Evolutionary conservation across 2,329 filamentous ascomycete genomes (phyloP), one percentile per base, ranked within the genome.

Genomic region (Ophiostoma ulmi): DNA sequence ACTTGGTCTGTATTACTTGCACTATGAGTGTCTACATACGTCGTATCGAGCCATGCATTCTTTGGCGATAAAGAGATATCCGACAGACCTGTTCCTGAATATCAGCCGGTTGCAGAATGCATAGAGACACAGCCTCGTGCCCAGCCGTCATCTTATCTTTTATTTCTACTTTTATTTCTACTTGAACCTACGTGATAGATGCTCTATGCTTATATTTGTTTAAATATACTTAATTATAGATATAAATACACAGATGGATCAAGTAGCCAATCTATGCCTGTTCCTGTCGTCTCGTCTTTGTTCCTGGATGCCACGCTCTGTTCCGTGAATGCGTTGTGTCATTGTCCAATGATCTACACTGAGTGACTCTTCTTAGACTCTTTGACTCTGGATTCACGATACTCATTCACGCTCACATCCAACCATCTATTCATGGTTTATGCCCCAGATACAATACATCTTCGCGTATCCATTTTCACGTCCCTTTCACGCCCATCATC

Each of bases 211-310:
- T 31, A 3, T 31, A 31, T 31, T 31, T 31, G 4, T 31, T 31
- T 31, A 4, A 31, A 31, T 31, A n/a, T n/a, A n/a, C n/a, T n/a
- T n/a, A n/a, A n/a, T n/a, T 31, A 26, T 31, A 31, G 2, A 31
- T 31, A 31, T 31, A 31, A 31, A 48, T 31, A 6, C 38, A 67
- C 65, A 67, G 65, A 67, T 67, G 39, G 65, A 67, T 67, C 65
- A 39, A 44, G 65, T 67, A 67, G 41, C 63, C 61, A 36, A 8
- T 38, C 35, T 20, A 38, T 39, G 11, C 61, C 55, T 39, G 26
- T 22, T 26, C 20, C 65, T 67, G 65, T 67, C 64, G 38, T 66
- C 64, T 66, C 36, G 36, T 66, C 38, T 66, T 26, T 66, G 63
- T 39, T 10, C 36, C 20, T 41, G 36, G 31, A 39, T 66, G 10